phyloP scores from a whole-genome alignment of 1,284 basidiomycete genomes.

The Cryptococcus sp. region DNA sequence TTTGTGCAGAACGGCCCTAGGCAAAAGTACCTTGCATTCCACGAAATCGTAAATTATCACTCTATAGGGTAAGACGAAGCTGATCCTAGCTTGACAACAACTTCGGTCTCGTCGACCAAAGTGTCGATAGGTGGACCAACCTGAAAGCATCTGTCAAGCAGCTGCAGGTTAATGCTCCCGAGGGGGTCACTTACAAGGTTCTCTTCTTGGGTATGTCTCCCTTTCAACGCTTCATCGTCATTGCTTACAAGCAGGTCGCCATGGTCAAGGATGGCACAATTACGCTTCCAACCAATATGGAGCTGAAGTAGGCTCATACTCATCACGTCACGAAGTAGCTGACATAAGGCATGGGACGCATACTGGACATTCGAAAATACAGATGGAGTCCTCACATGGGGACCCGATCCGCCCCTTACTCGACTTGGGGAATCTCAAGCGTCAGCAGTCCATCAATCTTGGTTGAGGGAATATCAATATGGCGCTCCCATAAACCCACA shows the following conservation, averaged over 20 bases:
- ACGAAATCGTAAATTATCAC: constrained; percentile 31
- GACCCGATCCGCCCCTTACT: constrained; percentile 74
- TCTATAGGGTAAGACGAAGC: background rate
- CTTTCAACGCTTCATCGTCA: background rate
- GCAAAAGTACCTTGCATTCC: constrained; percentile 29
- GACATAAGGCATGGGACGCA: constrained; percentile 45
- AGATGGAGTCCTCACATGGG: constrained; percentile 71
- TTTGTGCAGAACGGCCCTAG: constrained; percentile 39
- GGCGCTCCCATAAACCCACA: constrained; percentile 57
- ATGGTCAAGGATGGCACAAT: constrained; percentile 48
- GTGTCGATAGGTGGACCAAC: constrained; percentile 39
- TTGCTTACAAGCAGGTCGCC: constrained; percentile 26
- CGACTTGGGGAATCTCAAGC: constrained; percentile 64
- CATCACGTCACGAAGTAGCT: background rate
- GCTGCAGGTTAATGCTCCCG: constrained; percentile 31
- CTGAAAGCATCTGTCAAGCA: constrained; percentile 28
- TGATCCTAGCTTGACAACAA: constrained; percentile 25
- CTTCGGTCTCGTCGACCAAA: constrained; percentile 42
- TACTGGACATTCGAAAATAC: constrained; percentile 66
- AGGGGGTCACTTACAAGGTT: constrained; percentile 44
- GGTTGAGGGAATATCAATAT: constrained; percentile 56
- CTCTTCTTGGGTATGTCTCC: constrained; percentile 37
- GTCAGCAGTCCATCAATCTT: constrained; percentile 52
- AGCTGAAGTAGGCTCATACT: constrained; percentile 47
- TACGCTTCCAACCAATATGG: constrained; percentile 69